A percentile compares a stretch with the other conserved stretches of the same genome.
Evolutionary conservation across 345 rosid species (phyloP).

Genomic region (Passiflora organensis): DNA sequence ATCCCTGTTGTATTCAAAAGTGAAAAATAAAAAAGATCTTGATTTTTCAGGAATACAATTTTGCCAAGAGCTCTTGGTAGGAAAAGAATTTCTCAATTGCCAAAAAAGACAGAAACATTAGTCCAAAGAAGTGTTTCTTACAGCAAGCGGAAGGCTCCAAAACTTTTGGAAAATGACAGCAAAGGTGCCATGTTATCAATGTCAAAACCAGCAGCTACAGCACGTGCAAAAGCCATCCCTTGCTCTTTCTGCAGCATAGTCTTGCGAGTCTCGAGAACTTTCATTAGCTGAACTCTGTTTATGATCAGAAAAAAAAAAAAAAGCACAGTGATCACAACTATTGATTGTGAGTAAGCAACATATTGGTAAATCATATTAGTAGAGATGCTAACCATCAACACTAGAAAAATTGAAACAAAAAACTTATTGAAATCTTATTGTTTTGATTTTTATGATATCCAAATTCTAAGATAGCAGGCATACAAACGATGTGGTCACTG

Average conservation of each 20-base stretch:
- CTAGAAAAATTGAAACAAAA: too few relatives aligned
- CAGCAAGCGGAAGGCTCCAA: slow-evolving; percentile 88
- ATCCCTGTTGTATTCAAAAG: slow-evolving; percentile 49
- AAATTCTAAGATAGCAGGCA: too few relatives aligned
- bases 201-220: slow-evolving; percentile 96
- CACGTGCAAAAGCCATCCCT: slow-evolving; percentile 99
- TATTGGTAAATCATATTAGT: too few relatives aligned
- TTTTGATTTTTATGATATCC: too few relatives aligned
- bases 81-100: neutral
- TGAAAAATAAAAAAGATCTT: slow-evolving; percentile 12
- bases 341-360: neutral
- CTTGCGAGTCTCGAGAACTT: slow-evolving; percentile 83
- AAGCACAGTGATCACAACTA: neutral
- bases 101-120: too few relatives aligned
- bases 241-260: slow-evolving; percentile 86
- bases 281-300: slow-evolving; percentile 75
- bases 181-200: slow-evolving; percentile 66
- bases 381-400: too few relatives aligned
- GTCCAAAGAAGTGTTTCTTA: slow-evolving; percentile 22
- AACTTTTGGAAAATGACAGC: slow-evolving; percentile 72
- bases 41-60: slow-evolving; percentile 4
- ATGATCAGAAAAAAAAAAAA: slow-evolving; percentile 7
- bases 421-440: too few relatives aligned
- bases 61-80: slow-evolving; percentile 5
- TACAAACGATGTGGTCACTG: too few relatives aligned